Conservation (phyloP, 495 filamentous ascomycete species). For the Talaromyces proteolyticus region DNA sequence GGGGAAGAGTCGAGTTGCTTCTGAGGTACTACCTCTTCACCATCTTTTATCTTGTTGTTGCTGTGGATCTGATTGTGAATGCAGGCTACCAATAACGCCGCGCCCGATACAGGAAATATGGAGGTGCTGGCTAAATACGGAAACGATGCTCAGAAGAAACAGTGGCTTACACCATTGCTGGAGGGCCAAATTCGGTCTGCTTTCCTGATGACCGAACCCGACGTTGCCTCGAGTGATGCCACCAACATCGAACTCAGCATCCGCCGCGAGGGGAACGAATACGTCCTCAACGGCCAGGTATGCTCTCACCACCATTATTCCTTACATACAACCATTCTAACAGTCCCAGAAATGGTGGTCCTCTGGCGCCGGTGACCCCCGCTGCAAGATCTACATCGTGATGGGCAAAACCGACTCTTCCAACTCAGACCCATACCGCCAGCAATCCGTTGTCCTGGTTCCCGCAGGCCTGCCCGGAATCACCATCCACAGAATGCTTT, state of each 20-base stretch:
- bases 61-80: neutral
- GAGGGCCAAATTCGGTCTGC: constrained; percentile 82
- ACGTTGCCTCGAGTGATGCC: constrained; percentile 79
- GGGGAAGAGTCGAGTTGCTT: constrained; percentile 71
- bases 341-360: constrained; percentile 99
- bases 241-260: constrained; percentile 84
- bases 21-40: constrained; percentile 46
- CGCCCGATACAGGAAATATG: constrained; percentile 94
- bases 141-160: constrained; percentile 78
- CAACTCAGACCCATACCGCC: constrained; percentile 70
- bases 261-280: constrained; percentile 71
- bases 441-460: constrained; percentile 86
- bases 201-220: constrained; percentile 92
- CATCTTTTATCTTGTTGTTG: neutral
- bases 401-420: constrained; percentile 79
- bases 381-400: constrained; percentile 84
- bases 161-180: constrained; percentile 80
- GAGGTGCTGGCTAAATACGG: constrained; percentile 93
- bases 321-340: neutral
- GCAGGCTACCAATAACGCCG: constrained; percentile 80
- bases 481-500: constrained; percentile 77
- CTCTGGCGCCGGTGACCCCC: constrained; percentile 82
- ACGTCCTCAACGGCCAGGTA: constrained; percentile 79
- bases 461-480: constrained; percentile 70
- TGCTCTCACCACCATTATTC: constrained; percentile 13